Evolutionary conservation across 2,329 filamentous ascomycete species (phyloP).

Genomic region (Pseudogymnoascus sp.): DNA sequence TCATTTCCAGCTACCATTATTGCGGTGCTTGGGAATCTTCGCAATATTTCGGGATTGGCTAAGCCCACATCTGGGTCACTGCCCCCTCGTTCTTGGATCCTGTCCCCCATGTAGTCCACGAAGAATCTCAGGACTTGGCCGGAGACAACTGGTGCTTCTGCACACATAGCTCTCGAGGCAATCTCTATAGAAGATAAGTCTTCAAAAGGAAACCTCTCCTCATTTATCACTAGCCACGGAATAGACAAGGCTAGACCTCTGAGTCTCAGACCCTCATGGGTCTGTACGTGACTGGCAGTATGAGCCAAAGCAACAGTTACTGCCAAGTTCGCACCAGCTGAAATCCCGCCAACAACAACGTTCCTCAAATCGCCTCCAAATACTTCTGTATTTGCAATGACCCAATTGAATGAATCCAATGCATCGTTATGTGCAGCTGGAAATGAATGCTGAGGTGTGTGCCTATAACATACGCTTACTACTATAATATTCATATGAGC

Average conservation of each 20-base stretch:
- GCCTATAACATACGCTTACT: constrained; percentile 47
- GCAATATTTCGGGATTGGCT: too few species aligned
- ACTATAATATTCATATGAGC: constrained; percentile 23
- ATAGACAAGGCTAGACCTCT: too few species aligned
- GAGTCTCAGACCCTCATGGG: too few species aligned
- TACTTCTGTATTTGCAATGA: constrained; percentile 34
- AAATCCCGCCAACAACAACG: constrained; percentile 40
- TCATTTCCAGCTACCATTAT: constrained; percentile 39
- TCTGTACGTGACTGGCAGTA: constrained; percentile 20
- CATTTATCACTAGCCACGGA: too few species aligned
- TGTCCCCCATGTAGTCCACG: too few species aligned
- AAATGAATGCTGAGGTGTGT: constrained; percentile 45
- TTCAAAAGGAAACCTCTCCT: too few species aligned
- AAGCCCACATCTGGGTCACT: too few species aligned
- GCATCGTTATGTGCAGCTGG: constrained; percentile 45
- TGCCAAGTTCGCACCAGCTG: constrained; percentile 38
- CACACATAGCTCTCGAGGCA: too few species aligned
- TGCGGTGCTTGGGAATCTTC: constrained; percentile 33
- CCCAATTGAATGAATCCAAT: constrained; percentile 47
- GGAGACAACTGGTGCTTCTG: too few species aligned
- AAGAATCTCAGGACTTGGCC: too few species aligned
- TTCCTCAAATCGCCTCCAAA: constrained; percentile 32
- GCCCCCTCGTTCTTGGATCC: too few species aligned
- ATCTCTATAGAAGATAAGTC: too few species aligned
- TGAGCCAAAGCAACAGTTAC: constrained; percentile 35